Percentiles rank a stretch among this genome's conserved stretches.
Conservation (phyloP, 2,329 filamentous ascomycete species). For the Triangularia setosa region DNA sequence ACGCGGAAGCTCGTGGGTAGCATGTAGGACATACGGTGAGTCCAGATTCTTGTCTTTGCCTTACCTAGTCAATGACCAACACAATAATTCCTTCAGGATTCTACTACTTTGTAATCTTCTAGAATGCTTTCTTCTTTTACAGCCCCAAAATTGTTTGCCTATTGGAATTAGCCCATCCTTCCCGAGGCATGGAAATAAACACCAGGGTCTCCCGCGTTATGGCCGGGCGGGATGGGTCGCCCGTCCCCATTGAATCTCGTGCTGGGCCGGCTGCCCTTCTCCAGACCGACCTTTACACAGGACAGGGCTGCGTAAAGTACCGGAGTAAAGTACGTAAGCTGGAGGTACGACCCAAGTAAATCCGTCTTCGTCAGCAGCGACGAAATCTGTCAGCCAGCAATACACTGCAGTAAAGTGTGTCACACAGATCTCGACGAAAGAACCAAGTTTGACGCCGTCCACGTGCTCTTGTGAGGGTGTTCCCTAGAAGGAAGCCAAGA, state of each 20-base stretch:
- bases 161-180: not conserved
- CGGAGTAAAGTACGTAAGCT: slow-evolving; percentile 7
- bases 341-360: not conserved
- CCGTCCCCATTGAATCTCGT: slow-evolving; percentile 1
- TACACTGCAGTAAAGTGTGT: not conserved
- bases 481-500: not conserved
- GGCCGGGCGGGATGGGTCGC: not conserved
- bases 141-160: not conserved
- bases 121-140: not conserved
- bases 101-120: not conserved
- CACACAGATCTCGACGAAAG: not conserved
- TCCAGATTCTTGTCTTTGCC: not conserved
- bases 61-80: too few species aligned
- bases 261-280: not conserved
- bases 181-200: not conserved
- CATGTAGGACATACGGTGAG: not conserved
- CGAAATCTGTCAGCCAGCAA: not conserved
- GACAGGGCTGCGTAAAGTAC: slow-evolving; percentile 9
- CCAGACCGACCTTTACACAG: not conserved
- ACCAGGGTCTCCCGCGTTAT: slow-evolving; percentile 5
- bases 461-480: not conserved
- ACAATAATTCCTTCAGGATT: not conserved
- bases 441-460: not conserved
- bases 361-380: not conserved
- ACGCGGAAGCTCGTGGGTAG: not conserved